Percentiles rank a stretch among this genome's conserved stretches.
Evolutionary conservation across 2,329 filamentous ascomycete species (phyloP).

Genomic region (Cryphonectria nitschkei): DNA sequence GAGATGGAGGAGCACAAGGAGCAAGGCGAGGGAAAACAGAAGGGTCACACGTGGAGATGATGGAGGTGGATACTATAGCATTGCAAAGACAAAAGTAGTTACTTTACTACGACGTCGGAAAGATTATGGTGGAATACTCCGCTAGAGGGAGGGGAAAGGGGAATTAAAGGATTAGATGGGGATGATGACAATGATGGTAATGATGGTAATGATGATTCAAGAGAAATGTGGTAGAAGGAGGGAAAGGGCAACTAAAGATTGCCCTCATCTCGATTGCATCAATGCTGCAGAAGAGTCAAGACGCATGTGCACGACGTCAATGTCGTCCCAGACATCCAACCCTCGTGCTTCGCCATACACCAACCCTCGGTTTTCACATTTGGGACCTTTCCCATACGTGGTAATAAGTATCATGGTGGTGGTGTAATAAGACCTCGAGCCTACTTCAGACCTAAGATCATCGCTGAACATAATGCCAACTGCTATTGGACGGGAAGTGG

Average conservation of each 20-base stretch:
- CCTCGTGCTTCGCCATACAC: not conserved
- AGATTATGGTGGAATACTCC: not conserved
- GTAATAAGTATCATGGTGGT: not conserved
- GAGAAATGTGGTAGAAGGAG: no score
- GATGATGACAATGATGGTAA: not conserved
- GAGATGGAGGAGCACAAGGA: not conserved
- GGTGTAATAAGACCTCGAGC: not conserved
- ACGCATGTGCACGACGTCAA: not conserved
- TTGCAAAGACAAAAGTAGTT: not conserved
- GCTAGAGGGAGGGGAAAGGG: no score
- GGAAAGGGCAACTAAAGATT: not conserved
- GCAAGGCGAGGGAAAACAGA: not conserved
- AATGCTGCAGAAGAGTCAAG: not conserved
- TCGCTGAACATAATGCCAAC: no score
- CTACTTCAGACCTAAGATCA: no score
- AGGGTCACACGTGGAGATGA: not conserved
- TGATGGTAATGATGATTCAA: not conserved
- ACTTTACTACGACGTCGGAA: not conserved
- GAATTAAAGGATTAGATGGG: not conserved
- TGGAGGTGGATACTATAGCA: not conserved
- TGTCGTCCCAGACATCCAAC: not conserved
- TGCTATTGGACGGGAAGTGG: not conserved
- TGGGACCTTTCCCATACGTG: not conserved
- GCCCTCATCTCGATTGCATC: constrained; percentile 1
- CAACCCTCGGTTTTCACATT: not conserved